These are phyloP conservation scores for Penicillium brasilianum DNA, from an alignment of 2,329 filamentous ascomycete species.

Conservation along the genomic window DNA sequence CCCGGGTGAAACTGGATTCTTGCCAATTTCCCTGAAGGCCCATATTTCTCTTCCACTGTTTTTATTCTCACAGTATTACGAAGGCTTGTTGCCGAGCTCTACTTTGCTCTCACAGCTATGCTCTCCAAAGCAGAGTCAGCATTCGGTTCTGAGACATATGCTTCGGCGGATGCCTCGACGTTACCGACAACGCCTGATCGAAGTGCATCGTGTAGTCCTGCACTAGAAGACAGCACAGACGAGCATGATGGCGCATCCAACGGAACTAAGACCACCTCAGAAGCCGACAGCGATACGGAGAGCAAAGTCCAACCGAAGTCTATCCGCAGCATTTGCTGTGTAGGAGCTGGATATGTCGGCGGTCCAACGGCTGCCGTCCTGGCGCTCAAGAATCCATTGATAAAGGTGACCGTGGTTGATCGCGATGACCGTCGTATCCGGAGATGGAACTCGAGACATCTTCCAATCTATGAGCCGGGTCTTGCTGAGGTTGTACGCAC, in stretches of 20 bases:
- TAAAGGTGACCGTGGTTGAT: constrained; percentile 36
- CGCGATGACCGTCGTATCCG: constrained; percentile 29
- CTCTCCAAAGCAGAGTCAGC: constrained; percentile 1
- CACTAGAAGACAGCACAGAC: constrained; percentile 10
- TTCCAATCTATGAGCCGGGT: constrained; percentile 36
- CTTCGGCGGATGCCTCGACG: constrained; percentile 10
- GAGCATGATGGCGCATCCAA: not conserved
- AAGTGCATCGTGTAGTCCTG: constrained; percentile 16
- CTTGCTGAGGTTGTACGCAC: constrained; percentile 27
- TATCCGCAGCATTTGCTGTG: constrained; percentile 31
- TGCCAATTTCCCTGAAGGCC: not conserved
- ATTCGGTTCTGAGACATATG: constrained; percentile 8
- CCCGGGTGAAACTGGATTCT: not conserved
- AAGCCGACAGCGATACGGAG: constrained; percentile 6
- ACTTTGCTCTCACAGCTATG: not conserved
- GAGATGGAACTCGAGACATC: constrained; percentile 35
- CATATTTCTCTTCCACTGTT: not conserved
- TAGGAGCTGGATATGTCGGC: constrained; percentile 35
- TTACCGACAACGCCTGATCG: constrained; percentile 13
- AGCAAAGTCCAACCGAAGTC: not conserved
- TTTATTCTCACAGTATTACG: not conserved
- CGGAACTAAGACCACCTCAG: not conserved
- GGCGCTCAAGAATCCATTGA: constrained; percentile 33
- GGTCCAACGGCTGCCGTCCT: constrained; percentile 33
- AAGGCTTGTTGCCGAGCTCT: not conserved